Evolutionary conservation across 139 green algal species (phyloP).

Genomic region (Chlorella sorokiniana): DNA sequence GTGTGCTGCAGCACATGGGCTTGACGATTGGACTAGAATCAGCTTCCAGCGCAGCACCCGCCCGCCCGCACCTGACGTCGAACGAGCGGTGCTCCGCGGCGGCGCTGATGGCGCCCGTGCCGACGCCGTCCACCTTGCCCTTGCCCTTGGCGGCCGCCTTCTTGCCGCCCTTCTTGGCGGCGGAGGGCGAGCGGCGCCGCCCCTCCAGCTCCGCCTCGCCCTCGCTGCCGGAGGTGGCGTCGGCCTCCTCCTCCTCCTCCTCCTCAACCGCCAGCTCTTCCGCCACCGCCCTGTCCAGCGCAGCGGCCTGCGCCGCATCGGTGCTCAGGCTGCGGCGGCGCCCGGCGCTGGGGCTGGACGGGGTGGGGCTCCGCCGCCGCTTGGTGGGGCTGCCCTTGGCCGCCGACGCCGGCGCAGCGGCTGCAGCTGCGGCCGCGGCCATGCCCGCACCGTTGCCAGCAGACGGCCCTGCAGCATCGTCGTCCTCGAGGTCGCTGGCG

Average conservation of each 20-base stretch:
- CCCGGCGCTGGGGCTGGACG: background rate
- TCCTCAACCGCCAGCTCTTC: background rate
- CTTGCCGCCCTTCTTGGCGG: background rate
- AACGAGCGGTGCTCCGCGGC: constrained; percentile 52
- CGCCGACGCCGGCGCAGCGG: background rate
- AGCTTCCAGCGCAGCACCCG: background rate
- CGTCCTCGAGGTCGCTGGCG: constrained; percentile 18
- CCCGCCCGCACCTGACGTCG: constrained; percentile 42
- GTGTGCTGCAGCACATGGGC: background rate
- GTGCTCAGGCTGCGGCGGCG: background rate
- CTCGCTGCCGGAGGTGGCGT: constrained; percentile 1
- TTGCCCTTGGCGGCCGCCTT: background rate
- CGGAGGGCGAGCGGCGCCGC: background rate
- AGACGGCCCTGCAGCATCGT: background rate
- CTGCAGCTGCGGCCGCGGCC: background rate
- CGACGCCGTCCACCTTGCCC: constrained; percentile 70
- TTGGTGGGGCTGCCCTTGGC: background rate
- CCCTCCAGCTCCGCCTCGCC: background rate
- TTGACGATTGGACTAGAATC: background rate
- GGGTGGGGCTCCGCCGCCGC: background rate
- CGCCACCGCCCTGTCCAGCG: background rate
- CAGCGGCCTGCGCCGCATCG: background rate
- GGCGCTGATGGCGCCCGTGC: constrained; percentile 63
- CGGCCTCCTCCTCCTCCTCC: background rate
- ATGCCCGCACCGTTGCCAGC: background rate